Evolutionary conservation across 495 filamentous ascomycete species (phyloP), one percentile per base, ranked within the genome.

Genomic region (Filosporella fistucella): DNA sequence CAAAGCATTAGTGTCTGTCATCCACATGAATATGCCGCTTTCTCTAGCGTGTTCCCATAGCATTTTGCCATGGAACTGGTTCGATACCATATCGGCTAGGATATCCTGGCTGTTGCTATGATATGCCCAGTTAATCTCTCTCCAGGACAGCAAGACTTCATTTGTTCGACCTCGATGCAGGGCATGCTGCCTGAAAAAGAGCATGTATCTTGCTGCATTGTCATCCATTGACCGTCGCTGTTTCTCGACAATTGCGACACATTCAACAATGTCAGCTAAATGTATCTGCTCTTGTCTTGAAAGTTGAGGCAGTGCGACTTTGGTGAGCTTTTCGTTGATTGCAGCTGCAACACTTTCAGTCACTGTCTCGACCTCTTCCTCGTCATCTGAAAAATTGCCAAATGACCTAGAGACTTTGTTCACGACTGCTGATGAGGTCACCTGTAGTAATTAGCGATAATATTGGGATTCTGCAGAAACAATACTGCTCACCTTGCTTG

Each of bases 11-110:
- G 70, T 56, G 61, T 94, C 91, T 0, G 77, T 80, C 58, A 98
- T 67, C 94, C 93, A 98, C 86, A 96, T 90, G 58, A 95, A 96
- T 46, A 97, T 78, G 12, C 93, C 91, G 52, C 83, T 88, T 60
- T 94, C 88, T 41, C 85, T 68, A 12, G 93, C 93, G 51, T 89
- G 74, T 55, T 81, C 76, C 93, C 93, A 98, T 10, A 84, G 67
- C 69, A 96, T 69, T 47, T 80, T 80, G 0, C 81, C 82, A 54
- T 87, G 80, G 63, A 84, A 88, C 52, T 93, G 89, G 14, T 76
- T 69, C 7, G 82, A 85, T n/a, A 96, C 85, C 49, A 95, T 78
- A 62, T 96, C 91, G 1, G 88, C 68, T 7, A 99, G 70, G 33
- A 97, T 93, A 61, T 97, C 94, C 64, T 99, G 93, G 45, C 88